Percentiles rank a stretch among this genome's conserved stretches.
Evolutionary conservation across 1,284 basidiomycete genomes (phyloP).

Genomic region (Cerrena zonata): DNA sequence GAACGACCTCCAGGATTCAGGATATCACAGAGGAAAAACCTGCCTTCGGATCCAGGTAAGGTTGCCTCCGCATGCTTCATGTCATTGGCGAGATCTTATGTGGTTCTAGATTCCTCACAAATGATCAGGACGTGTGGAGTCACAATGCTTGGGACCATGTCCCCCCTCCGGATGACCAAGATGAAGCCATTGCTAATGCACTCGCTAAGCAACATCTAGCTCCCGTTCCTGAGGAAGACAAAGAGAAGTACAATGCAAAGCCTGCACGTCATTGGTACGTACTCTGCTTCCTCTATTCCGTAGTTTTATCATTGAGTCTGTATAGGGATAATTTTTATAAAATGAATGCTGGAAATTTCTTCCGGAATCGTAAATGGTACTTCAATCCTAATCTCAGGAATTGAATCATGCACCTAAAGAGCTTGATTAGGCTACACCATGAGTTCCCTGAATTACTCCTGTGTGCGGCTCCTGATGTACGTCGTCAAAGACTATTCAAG

Average conservation of each 20-base stretch:
- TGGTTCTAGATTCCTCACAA: conserved; percentile 51
- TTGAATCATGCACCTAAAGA: too few relatives aligned
- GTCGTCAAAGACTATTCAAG: conserved; percentile 12
- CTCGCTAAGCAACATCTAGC: conserved; percentile 61
- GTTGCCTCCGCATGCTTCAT: neutral
- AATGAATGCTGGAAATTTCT: conserved; percentile 79
- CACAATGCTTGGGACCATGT: conserved; percentile 89
- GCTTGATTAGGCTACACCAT: conserved; percentile 64
- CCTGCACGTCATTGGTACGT: conserved; percentile 67
- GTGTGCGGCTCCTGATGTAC: conserved; percentile 63
- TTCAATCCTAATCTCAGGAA: conserved; percentile 1
- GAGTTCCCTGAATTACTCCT: conserved; percentile 84
- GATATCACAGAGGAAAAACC: conserved; percentile 52
- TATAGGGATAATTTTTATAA: conserved; percentile 88
- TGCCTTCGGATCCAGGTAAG: conserved; percentile 66
- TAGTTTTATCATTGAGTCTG: conserved; percentile 20
- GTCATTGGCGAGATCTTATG: neutral
- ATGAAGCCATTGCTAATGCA: conserved; percentile 60
- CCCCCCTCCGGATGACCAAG: conserved; percentile 75
- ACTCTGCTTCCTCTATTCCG: neutral
- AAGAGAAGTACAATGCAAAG: conserved; percentile 65
- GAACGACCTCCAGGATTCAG: conserved; percentile 56
- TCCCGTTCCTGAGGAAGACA: conserved; percentile 65
- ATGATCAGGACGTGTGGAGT: conserved; percentile 61
- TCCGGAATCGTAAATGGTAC: conserved; percentile 85